Evolutionary conservation across 2,329 filamentous ascomycete genomes (phyloP).

Genomic region (Cladophialophora yegresii): DNA sequence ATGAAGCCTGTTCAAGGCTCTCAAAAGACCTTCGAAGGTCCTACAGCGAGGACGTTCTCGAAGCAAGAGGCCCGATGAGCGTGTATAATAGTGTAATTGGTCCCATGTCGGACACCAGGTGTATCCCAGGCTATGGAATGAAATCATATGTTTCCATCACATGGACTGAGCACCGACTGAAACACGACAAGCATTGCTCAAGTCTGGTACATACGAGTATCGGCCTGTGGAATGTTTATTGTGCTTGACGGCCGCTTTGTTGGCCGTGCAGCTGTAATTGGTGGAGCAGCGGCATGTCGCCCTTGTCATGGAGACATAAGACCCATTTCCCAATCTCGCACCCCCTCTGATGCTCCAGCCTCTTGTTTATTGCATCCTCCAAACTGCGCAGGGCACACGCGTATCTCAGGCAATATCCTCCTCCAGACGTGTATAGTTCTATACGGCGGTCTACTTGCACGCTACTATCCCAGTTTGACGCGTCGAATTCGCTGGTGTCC

Average conservation of each 20-base stretch:
- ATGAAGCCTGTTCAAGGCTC: conserved; percentile 64
- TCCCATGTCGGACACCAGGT: background rate
- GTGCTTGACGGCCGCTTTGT: background rate
- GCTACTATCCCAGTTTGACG: conserved; percentile 15
- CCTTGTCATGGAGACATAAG: conserved; percentile 6
- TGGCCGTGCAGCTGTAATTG: conserved; percentile 9
- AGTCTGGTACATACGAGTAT: background rate
- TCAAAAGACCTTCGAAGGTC: conserved; percentile 36
- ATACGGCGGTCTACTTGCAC: background rate
- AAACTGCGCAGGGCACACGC: conserved; percentile 11
- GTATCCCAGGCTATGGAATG: conserved; percentile 6
- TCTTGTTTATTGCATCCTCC: conserved; percentile 12
- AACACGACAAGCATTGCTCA: background rate
- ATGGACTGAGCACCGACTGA: background rate
- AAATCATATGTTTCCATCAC: conserved; percentile 1
- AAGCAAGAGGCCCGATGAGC: conserved; percentile 30
- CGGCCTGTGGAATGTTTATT: conserved; percentile 8
- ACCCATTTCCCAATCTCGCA: conserved; percentile 17
- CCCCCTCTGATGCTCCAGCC: conserved; percentile 19
- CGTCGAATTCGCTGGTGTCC: conserved; percentile 12
- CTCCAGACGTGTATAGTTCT: background rate
- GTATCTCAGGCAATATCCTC: conserved; percentile 3
- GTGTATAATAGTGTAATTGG: conserved; percentile 18
- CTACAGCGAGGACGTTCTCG: conserved; percentile 28
- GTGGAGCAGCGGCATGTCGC: background rate